Evolutionary conservation across 2,329 filamentous ascomycete species (phyloP).

Genomic region (Fusarium proliferatum): DNA sequence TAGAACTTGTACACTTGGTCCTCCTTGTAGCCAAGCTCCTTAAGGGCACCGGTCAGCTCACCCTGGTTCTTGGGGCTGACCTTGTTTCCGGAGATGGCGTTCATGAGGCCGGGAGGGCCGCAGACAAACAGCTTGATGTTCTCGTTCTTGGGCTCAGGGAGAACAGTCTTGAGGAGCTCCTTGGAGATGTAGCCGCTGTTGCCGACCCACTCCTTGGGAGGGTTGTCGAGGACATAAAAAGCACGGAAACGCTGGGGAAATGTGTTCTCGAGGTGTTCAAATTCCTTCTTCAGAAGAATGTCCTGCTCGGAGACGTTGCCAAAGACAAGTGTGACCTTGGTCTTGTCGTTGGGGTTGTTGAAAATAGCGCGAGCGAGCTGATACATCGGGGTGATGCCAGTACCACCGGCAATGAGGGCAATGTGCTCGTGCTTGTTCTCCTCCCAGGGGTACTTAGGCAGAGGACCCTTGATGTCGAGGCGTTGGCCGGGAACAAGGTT

Average conservation of each 20-base stretch:
- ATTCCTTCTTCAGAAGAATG: slow-evolving; percentile 89
- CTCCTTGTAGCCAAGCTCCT: slow-evolving; percentile 76
- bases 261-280: slow-evolving; percentile 89
- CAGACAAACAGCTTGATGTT: slow-evolving; percentile 98
- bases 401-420: slow-evolving; percentile 89
- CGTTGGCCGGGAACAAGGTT: slow-evolving; percentile 82
- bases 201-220: slow-evolving; percentile 81
- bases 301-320: slow-evolving; percentile 92
- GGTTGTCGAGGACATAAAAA: slow-evolving; percentile 91
- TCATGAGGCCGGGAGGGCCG: slow-evolving; percentile 92
- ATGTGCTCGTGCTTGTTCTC: slow-evolving; percentile 95
- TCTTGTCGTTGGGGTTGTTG: slow-evolving; percentile 96
- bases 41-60: slow-evolving; percentile 82
- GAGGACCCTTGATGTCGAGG: slow-evolving; percentile 92
- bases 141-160: slow-evolving; percentile 89
- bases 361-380: slow-evolving; percentile 93
- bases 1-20: slow-evolving; percentile 98
- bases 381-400: slow-evolving; percentile 98
- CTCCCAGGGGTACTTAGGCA: slow-evolving; percentile 92
- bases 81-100: slow-evolving; percentile 90
- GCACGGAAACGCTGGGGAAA: slow-evolving; percentile 95
- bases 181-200: slow-evolving; percentile 86
- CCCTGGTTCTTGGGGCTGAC: slow-evolving; percentile 94
- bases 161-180: slow-evolving; percentile 92
- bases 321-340: slow-evolving; percentile 95